Base-by-base conservation (phyloP, 2,329 filamentous ascomycete genomes). In the Fusarium guadeloupense region DNA sequence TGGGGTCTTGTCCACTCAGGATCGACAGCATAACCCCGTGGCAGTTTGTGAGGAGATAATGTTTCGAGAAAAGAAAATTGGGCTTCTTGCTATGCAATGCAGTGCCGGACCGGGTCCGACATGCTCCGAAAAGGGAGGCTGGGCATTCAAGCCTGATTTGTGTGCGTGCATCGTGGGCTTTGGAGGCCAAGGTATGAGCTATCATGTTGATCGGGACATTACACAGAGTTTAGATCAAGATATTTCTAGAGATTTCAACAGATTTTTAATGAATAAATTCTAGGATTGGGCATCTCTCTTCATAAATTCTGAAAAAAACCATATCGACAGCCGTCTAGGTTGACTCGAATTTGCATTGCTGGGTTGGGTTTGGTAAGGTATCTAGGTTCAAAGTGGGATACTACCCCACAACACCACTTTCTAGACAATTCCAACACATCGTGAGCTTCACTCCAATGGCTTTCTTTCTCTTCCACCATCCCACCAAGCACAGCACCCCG, bases 371-470 rank as follows among this genome's bases (percentile, higher is more conserved):
- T 30, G 7, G 34, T 17, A 58, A 9, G 34, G 46, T 46, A 31
- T n/a, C n/a, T 62, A 53, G 54, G 55, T 64, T 38, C 16, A 33
- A 17, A 23, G 40, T 59, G 31, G 40, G 39, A 42, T 62, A 37
- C 37, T 66, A 69, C 68, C 64, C 62, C 68, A 69, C 66, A 70
- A 64, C 67, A 69, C 61, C 67, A 69, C 55, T 51, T 54, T 51
- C 45, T 58, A 56, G 45, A 41, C 17, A 46, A 39, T 61, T 53
- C 51, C 37, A 69, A 59, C 51, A 57, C 48, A 70, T 69, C 64
- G 62, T 52, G 64, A 70, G 66, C 61, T 64, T 69, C 67, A 67
- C 34, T 51, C 30, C 8, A 13, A 35, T 26, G 7, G 19, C n/a
- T 35, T 39, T 45, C 25, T 21, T 26, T 41, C 25, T 26, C 38